phyloP scores from a whole-genome alignment of 164 flowering plant genomes.

The Tetrastigma voinierianum region DNA sequence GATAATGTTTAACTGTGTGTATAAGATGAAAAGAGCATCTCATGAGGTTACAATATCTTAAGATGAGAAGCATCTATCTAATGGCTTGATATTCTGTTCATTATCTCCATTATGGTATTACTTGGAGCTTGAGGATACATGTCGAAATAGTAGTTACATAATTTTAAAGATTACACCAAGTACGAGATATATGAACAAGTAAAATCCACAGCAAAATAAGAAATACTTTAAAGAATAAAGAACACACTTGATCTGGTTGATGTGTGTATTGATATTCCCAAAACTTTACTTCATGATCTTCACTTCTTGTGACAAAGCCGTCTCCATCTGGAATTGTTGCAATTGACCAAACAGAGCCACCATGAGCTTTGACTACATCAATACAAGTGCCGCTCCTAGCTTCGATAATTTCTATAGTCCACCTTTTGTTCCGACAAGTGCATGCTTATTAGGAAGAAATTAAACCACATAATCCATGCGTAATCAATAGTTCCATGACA shows the following conservation, averaged over 20 bases:
- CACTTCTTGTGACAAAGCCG: slow-evolving; percentile 92
- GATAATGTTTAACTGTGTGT: no score
- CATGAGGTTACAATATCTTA: no score
- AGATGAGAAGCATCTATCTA: no score
- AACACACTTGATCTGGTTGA: slow-evolving; percentile 63
- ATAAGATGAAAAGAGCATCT: no score
- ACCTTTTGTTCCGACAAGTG: slow-evolving; percentile 83
- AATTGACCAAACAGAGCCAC: slow-evolving; percentile 69
- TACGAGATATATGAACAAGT: background rate
- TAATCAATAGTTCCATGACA: slow-evolving; percentile 95
- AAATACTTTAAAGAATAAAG: background rate
- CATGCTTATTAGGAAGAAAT: slow-evolving; percentile 80
- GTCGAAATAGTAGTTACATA: no score
- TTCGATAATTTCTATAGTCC: slow-evolving; percentile 82
- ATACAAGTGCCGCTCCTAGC: slow-evolving; percentile 72
- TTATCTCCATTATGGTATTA: no score
- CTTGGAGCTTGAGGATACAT: no score
- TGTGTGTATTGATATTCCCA: slow-evolving; percentile 74
- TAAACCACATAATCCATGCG: slow-evolving; percentile 73
- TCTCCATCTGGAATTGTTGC: slow-evolving; percentile 60
- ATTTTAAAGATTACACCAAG: background rate
- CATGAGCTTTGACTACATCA: slow-evolving; percentile 81
- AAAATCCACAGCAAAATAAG: background rate
- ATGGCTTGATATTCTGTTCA: no score
- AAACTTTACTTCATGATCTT: slow-evolving; percentile 86